Conservation (phyloP, 352 stramenopile genomes). For the Globisporangium spinosum region DNA sequence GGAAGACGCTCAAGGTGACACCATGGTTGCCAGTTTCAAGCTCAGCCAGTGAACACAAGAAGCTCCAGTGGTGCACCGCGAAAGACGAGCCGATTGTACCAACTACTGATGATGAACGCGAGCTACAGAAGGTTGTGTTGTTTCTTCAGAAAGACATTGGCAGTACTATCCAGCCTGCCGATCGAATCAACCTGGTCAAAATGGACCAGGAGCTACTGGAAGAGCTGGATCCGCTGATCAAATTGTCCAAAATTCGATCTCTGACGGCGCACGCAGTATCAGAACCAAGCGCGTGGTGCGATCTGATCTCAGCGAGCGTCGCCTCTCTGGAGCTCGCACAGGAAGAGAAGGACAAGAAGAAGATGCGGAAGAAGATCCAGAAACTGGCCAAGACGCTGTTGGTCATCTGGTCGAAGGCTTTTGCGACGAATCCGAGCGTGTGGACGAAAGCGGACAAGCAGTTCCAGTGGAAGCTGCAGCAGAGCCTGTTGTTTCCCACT, state of each 20-base stretch:
- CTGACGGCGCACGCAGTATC: slow-evolving; percentile 25
- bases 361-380: slow-evolving; percentile 18
- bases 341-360: not conserved
- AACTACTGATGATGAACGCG: slow-evolving; percentile 29
- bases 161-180: not conserved
- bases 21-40: slow-evolving; percentile 32
- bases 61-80: slow-evolving; percentile 23
- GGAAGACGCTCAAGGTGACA: slow-evolving; percentile 37
- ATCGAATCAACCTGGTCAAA: slow-evolving; percentile 29
- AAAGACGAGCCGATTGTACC: slow-evolving; percentile 32
- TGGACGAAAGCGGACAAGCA: slow-evolving; percentile 15
- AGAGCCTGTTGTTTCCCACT: slow-evolving; percentile 29
- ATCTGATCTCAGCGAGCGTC: slow-evolving; percentile 11
- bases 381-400: slow-evolving; percentile 18
- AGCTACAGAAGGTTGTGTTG: slow-evolving; percentile 38
- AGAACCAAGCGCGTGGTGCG: slow-evolving; percentile 34
- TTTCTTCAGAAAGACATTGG: slow-evolving; percentile 23
- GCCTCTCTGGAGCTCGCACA: slow-evolving; percentile 8
- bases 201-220: slow-evolving; percentile 21
- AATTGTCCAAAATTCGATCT: slow-evolving; percentile 29
- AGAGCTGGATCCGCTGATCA: slow-evolving; percentile 33
- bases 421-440: slow-evolving; percentile 1
- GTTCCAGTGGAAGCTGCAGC: slow-evolving; percentile 29
- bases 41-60: slow-evolving; percentile 10
- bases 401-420: slow-evolving; percentile 17